Evolutionary conservation across 2,329 filamentous ascomycete species (phyloP).

Genomic region (Geosmithia flava): DNA sequence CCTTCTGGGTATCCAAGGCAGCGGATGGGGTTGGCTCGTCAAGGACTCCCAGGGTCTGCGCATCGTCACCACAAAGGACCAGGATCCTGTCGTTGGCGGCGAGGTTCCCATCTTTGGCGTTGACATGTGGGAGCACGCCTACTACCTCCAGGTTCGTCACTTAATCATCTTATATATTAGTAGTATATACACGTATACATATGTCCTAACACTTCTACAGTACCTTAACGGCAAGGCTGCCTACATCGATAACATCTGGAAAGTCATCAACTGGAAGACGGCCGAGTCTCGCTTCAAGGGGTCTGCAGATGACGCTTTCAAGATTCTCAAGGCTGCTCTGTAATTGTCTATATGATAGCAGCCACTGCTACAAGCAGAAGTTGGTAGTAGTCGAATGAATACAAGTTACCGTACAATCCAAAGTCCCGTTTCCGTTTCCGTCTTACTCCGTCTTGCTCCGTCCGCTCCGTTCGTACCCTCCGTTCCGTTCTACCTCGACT

Average conservation of each 20-base stretch:
- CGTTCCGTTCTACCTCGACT: no score
- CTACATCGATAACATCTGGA: slow-evolving; percentile 68
- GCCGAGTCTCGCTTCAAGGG: slow-evolving; percentile 50
- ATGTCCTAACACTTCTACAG: slow-evolving; percentile 28
- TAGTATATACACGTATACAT: neutral
- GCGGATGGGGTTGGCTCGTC: slow-evolving; percentile 82
- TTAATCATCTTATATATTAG: neutral
- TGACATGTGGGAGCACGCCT: slow-evolving; percentile 92
- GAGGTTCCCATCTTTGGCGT: slow-evolving; percentile 64
- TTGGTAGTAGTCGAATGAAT: no score
- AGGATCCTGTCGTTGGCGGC: slow-evolving; percentile 58
- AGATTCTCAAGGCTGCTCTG: slow-evolving; percentile 27
- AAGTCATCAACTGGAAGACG: slow-evolving; percentile 66
- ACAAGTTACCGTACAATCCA: no score
- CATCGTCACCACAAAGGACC: slow-evolving; percentile 75
- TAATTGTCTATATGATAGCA: neutral
- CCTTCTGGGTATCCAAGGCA: slow-evolving; percentile 65
- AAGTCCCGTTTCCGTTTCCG: no score
- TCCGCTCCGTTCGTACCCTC: no score
- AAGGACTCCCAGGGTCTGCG: slow-evolving; percentile 48
- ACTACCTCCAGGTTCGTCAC: slow-evolving; percentile 59
- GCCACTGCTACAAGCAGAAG: no score
- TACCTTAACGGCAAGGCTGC: slow-evolving; percentile 66
- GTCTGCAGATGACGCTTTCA: slow-evolving; percentile 30
- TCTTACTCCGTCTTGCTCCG: neutral